These are phyloP conservation scores for Boechera retrofracta DNA, from an alignment of 345 rosid species.

Conservation along the genomic window DNA sequence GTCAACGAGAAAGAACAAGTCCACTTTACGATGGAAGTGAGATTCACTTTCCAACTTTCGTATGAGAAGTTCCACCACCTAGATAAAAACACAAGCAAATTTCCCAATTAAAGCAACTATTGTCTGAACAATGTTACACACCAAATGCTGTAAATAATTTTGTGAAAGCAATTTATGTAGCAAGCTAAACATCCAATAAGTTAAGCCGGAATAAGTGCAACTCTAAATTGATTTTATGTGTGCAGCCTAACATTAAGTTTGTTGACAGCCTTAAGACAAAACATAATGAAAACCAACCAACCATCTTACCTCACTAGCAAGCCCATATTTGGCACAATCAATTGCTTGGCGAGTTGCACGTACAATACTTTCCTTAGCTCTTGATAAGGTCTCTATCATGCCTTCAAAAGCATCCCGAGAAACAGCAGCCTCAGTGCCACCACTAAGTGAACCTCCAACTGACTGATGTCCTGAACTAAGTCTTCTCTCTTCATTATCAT, in stretches of 20 bases:
- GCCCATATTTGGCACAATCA: constrained; percentile 97
- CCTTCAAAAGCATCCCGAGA: constrained; percentile 99
- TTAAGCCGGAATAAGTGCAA: constrained; percentile 4
- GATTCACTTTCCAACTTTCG: constrained; percentile 89
- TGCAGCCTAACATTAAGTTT: constrained; percentile 10
- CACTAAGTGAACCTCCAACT: constrained; percentile 81
- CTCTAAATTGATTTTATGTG: constrained; percentile 3
- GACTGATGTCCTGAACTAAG: constrained; percentile 69
- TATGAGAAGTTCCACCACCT: constrained; percentile 97
- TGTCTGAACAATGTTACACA: constrained; percentile 13
- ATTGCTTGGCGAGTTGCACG: constrained; percentile 98
- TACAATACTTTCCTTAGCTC: constrained; percentile 98
- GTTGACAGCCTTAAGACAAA: constrained; percentile 26
- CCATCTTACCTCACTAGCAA: constrained; percentile 85
- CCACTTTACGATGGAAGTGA: constrained; percentile 88
- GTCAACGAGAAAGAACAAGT: constrained; percentile 94
- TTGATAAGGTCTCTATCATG: constrained; percentile 97
- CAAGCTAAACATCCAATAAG: constrained; percentile 11
- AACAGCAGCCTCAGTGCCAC: constrained; percentile 95
- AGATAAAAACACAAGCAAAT: constrained; percentile 37
- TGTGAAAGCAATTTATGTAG: constrained; percentile 17
- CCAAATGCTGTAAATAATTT: background rate
- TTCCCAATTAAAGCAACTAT: constrained; percentile 15
- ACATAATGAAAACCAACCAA: constrained; percentile 21
- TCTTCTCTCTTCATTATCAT: constrained; percentile 77